Evolutionary conservation across 768 basidiomycete genomes (phyloP), one percentile per base, ranked within the genome.

Genomic region (Lactarius quietus): DNA sequence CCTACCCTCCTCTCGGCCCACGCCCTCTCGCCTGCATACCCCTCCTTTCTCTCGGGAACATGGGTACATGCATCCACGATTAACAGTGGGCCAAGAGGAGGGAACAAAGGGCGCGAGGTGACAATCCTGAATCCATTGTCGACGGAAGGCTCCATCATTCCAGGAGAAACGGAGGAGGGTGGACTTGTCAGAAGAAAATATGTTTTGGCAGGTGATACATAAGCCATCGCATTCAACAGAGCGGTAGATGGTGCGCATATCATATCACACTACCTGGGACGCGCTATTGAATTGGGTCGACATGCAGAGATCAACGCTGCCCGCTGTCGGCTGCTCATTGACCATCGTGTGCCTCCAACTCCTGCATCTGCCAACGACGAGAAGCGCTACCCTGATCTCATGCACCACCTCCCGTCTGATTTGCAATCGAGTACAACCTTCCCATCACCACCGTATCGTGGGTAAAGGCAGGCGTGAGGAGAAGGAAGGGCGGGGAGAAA

Each of bases 181-280:
- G 89, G 89, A 0, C 78, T 87, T 57, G 79, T 93, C 57, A 82
- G 89, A 59, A 83, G 86, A 67, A 95, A 98, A 72, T 99, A 99
- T 71, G 96, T 98, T 0, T 84, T 99, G 1, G 92, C 98, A 1
- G 95, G 90, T 51, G 94, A 99, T 74, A 86, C 84, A 61, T 82
- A 88, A 57, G 92, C 92, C 2, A 90, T 98, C 3, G 95, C 98
- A 73, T 93, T 98, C 74, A 93, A 93, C 73, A 86, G 86, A 18
- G 85, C 93, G 3, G 89, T 96, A 1, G 96, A 98, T 78, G 95
- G 95, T 91, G 66, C 70, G 86, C n/a, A n/a, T n/a, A n/a, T n/a
- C 75, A 20, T 29, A 29, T 56, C 36, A 26, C 59, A 14, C 5
- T 43, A 20, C 15, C 20, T 10, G 41, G 15, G 23, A 45, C 28